Percentiles rank a stretch among this genome's conserved stretches.
Evolutionary conservation across 2,329 filamentous ascomycete species (phyloP).

Genomic region (Aspergillaceae sp.): DNA sequence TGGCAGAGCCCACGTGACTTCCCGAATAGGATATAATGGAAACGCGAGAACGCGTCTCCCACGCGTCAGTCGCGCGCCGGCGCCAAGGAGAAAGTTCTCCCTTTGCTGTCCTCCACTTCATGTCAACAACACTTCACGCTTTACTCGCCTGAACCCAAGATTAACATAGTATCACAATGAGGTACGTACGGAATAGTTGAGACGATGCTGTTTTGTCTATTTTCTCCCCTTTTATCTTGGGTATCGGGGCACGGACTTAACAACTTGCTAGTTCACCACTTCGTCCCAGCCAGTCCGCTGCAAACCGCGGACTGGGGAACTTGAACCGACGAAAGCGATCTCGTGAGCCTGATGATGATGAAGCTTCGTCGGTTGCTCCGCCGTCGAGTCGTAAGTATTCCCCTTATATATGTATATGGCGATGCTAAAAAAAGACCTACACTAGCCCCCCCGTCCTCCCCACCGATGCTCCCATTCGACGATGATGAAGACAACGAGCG

Average conservation of each 20-base stretch:
- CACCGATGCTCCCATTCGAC: slow-evolving; percentile 47
- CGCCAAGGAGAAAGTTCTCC: slow-evolving; percentile 14
- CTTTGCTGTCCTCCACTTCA: slow-evolving; percentile 8
- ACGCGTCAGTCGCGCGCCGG: slow-evolving; percentile 11
- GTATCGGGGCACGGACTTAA: neutral
- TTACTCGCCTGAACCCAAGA: too few species aligned
- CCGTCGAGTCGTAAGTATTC: slow-evolving; percentile 53
- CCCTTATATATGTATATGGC: too few species aligned
- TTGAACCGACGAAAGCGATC: slow-evolving; percentile 53
- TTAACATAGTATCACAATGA: slow-evolving; percentile 17
- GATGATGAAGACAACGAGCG: slow-evolving; percentile 38
- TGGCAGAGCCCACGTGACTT: slow-evolving; percentile 1
- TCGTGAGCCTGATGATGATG: slow-evolving; percentile 57
- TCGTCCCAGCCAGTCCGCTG: slow-evolving; percentile 69
- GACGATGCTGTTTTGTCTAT: slow-evolving; percentile 3
- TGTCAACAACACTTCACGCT: slow-evolving; percentile 6
- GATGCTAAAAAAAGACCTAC: too few species aligned
- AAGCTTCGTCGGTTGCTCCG: slow-evolving; percentile 51
- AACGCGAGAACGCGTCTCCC: slow-evolving; percentile 13
- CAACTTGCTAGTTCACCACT: slow-evolving; percentile 62
- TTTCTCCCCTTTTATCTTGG: too few species aligned
- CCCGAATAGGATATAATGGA: slow-evolving; percentile 26
- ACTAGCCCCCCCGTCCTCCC: slow-evolving; percentile 48
- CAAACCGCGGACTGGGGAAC: slow-evolving; percentile 60
- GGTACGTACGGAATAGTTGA: slow-evolving; percentile 12